A percentile compares a stretch with the other conserved stretches of the same genome.
Conservation (phyloP, 2,329 filamentous ascomycete genomes). For the Fusarium phyllophilum region DNA sequence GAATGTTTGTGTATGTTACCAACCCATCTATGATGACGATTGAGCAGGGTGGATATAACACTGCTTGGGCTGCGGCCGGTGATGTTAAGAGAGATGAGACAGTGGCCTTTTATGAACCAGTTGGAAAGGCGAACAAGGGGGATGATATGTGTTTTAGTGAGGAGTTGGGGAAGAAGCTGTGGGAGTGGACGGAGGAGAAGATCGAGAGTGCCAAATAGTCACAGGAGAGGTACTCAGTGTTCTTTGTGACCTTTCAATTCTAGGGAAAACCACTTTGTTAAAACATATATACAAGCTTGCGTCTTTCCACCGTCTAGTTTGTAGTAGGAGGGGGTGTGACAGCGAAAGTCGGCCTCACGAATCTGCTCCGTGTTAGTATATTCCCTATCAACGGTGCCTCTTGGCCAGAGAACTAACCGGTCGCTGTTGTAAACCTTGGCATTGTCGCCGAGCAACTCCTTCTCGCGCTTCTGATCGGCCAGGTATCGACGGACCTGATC, state of each 20-base stretch:
- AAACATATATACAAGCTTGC: constrained; percentile 42
- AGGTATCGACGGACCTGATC: constrained; percentile 89
- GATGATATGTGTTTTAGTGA: constrained; percentile 41
- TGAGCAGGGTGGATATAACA: constrained; percentile 46
- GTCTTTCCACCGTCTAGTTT: constrained; percentile 51
- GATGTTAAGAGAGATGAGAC: constrained; percentile 17
- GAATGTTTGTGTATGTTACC: constrained; percentile 40
- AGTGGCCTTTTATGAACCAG: constrained; percentile 45
- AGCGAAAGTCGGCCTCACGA: constrained; percentile 82
- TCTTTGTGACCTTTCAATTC: constrained; percentile 35
- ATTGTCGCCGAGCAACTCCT: constrained; percentile 86
- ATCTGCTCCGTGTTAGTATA: constrained; percentile 60
- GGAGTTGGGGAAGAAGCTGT: constrained; percentile 49
- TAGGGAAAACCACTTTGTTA: constrained; percentile 19
- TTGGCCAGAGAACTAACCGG: constrained; percentile 66
- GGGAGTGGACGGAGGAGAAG: constrained; percentile 50
- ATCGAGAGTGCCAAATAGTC: constrained; percentile 6
- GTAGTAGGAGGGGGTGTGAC: constrained; percentile 73
- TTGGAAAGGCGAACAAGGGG: constrained; percentile 37
- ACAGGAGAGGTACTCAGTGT: not conserved
- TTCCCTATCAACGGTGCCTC: not conserved
- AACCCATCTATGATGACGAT: constrained; percentile 38
- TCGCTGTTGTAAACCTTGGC: constrained; percentile 89
- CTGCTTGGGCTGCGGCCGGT: constrained; percentile 47
- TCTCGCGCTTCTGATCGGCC: constrained; percentile 89